Evolutionary conservation across 495 filamentous ascomycete species (phyloP).

Genomic region (Jackrogersella multiformis): DNA sequence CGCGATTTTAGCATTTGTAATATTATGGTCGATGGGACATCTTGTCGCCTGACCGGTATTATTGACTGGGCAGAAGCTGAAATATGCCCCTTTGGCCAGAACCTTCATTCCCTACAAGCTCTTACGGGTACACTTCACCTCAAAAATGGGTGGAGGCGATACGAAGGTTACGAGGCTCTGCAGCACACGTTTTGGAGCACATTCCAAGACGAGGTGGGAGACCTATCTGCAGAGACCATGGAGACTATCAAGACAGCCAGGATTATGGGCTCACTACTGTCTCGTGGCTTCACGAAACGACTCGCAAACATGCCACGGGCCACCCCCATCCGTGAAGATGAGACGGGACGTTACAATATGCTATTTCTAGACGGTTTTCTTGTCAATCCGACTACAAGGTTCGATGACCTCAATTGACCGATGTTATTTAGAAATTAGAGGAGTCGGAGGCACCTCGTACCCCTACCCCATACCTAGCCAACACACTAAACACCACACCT

Average conservation of each 20-base stretch:
- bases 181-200: neutral
- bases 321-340: neutral
- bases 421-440: no score
- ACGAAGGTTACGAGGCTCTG: neutral
- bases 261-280: neutral
- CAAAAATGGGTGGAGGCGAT: neutral
- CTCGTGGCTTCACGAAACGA: neutral
- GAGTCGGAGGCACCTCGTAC: no score
- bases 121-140: neutral
- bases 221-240: neutral
- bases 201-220: neutral
- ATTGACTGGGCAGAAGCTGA: neutral
- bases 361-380: neutral
- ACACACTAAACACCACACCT: neutral
- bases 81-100: neutral
- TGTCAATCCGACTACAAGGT: neutral
- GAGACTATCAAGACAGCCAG: neutral
- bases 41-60: neutral
- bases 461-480: neutral
- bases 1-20: neutral
- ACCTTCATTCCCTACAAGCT: neutral
- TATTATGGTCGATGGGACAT: neutral
- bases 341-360: neutral
- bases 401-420: neutral
- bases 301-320: neutral